These are phyloP conservation scores for Irpex sp. DNA, from an alignment of 1,284 basidiomycete species.

Conservation along the genomic window DNA sequence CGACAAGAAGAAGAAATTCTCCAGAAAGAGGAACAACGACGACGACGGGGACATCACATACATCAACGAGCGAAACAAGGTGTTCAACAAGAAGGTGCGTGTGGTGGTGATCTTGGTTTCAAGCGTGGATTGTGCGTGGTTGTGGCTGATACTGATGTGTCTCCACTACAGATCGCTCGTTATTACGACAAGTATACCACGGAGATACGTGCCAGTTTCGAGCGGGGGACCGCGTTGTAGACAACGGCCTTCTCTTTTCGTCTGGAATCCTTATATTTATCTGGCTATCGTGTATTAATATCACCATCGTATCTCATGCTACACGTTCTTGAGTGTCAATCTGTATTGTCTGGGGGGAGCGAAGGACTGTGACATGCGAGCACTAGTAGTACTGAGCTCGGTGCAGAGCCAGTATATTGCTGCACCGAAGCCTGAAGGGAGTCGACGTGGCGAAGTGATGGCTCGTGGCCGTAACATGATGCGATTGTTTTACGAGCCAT, in stretches of 20 bases:
- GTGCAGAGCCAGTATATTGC: no score
- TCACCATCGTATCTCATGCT: background rate
- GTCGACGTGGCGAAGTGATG: no score
- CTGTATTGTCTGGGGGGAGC: no score
- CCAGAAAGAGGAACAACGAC: conserved; percentile 85
- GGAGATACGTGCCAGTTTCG: conserved; percentile 94
- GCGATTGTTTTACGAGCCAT: no score
- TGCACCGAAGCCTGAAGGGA: no score
- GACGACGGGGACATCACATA: conserved; percentile 96
- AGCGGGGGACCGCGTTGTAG: conserved; percentile 88
- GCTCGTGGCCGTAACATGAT: no score
- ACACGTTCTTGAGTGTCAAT: background rate
- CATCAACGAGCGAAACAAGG: conserved; percentile 98
- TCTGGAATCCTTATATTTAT: conserved; percentile 6
- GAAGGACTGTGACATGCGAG: no score
- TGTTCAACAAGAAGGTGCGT: conserved; percentile 95
- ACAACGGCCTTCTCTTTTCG: background rate
- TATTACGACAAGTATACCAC: conserved; percentile 98
- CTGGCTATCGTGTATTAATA: conserved; percentile 11
- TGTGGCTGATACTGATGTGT: background rate
- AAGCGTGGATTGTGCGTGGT: background rate
- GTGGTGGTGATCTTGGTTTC: conserved; percentile 9
- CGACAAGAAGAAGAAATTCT: conserved; percentile 85
- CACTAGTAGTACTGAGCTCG: no score
- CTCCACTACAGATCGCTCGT: conserved; percentile 69